Conservation (phyloP, 495 filamentous ascomycete species). For the Parathielavia appendiculata region DNA sequence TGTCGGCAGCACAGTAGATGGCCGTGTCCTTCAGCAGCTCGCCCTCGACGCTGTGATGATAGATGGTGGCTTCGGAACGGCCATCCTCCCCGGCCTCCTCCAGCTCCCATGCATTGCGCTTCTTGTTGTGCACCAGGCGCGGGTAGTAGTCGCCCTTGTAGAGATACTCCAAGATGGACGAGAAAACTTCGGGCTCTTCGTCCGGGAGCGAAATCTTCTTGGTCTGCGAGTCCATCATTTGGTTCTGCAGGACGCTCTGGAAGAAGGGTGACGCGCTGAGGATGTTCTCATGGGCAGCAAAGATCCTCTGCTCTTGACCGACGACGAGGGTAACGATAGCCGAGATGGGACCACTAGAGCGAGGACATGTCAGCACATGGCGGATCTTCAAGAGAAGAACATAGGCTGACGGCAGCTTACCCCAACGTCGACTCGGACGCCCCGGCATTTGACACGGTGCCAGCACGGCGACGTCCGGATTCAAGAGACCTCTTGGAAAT, state of each 20-base stretch:
- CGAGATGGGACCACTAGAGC: conserved; percentile 52
- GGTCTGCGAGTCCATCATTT: conserved; percentile 57
- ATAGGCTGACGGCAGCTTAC: conserved; percentile 29
- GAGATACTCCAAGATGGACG: conserved; percentile 82
- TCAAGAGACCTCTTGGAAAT: conserved; percentile 44
- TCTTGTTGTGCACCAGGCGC: conserved; percentile 64
- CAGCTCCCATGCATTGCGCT: conserved; percentile 63
- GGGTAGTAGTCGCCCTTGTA: conserved; percentile 93
- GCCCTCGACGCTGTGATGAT: conserved; percentile 57
- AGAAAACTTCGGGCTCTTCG: conserved; percentile 86
- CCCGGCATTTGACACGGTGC: conserved; percentile 32
- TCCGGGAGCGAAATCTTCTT: conserved; percentile 76
- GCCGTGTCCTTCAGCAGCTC: conserved; percentile 80
- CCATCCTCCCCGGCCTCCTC: conserved; percentile 50
- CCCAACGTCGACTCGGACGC: conserved; percentile 28
- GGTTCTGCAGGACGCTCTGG: conserved; percentile 51
- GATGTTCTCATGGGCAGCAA: conserved; percentile 85
- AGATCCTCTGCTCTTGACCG: conserved; percentile 73
- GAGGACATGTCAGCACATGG: conserved; percentile 14
- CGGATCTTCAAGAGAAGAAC: neutral
- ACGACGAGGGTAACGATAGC: conserved; percentile 75
- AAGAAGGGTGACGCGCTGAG: conserved; percentile 77
- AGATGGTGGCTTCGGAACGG: conserved; percentile 60
- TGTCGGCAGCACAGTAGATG: conserved; percentile 84
- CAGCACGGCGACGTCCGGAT: conserved; percentile 34